Base-by-base conservation (phyloP, 2,329 filamentous ascomycete genomes). In the Apiospora aurea region DNA sequence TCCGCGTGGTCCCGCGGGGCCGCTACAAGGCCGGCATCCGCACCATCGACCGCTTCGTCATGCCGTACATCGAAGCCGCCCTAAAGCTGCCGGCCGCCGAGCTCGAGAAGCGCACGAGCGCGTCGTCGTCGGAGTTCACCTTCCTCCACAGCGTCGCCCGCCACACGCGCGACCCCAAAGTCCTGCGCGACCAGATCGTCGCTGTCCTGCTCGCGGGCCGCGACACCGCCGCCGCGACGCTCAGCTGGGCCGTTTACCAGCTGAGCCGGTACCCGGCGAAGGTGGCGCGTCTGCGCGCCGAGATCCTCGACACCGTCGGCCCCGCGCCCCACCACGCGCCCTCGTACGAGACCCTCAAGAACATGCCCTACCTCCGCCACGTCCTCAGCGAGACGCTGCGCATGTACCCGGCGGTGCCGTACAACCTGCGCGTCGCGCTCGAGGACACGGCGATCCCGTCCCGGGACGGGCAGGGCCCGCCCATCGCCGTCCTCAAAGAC, bases 121-220 rank as follows among this genome's bases (percentile, higher is more conserved):
- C 53, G 2, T 88, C 88, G 1, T 91, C 92, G 77, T 85, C 88
- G 76, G 86, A 86, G 67, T 93, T 93, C 77, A 94, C 91, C 1
- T 95, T 96, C 82, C 86, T 95, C 21, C 91, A 95, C 79, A 92
- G 92, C 70, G 87, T 96, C 14, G 92, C 92, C 18, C 86, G 87
- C 18, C 91, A 91, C 80, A 95, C 93, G 0, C 88, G 91, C n/a
- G 84, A 88, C 72, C 82, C 83, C 0, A 86, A 85, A 47, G 86
- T 92, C 14, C 87, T 96, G 46, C 91, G 93, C 24, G 93, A 95
- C 80, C 93, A 95, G 79, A 86, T 95, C 66, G 89, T 94, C 67
- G 90, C 91, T 13, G 87, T 95, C 16, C 87, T 96, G 1, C 86
- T 94, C 14, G 93, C 92, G 2, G 93, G 92, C 5, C 85, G 90